Conservation (phyloP, 768 basidiomycete genomes). For the Boletus subparvulus region DNA sequence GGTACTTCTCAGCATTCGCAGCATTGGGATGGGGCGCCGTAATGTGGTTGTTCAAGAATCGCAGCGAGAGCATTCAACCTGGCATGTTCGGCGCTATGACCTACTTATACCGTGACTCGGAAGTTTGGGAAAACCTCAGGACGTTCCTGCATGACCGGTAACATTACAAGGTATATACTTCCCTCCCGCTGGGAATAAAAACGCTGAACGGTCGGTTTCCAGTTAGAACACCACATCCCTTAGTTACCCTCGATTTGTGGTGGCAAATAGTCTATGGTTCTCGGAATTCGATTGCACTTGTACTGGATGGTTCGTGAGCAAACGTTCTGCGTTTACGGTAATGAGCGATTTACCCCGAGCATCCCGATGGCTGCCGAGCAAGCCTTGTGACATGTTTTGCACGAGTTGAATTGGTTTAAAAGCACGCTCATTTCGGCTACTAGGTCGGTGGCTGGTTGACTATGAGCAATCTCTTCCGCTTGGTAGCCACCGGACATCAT, state of each 20-base stretch:
- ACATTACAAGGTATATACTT: conserved; percentile 10
- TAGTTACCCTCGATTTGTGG: conserved; percentile 24
- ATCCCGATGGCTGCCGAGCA: conserved; percentile 65
- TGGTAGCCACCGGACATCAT: background rate
- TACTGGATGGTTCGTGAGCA: conserved; percentile 43
- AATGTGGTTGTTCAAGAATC: conserved; percentile 93
- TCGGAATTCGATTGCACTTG: conserved; percentile 57
- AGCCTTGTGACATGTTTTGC: conserved; percentile 57
- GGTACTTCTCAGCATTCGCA: conserved; percentile 84
- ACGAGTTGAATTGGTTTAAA: conserved; percentile 44
- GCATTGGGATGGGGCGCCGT: conserved; percentile 92
- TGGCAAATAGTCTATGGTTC: conserved; percentile 48
- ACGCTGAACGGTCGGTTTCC: background rate
- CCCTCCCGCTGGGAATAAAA: background rate
- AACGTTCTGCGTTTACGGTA: background rate
- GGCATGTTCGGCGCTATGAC: conserved; percentile 97
- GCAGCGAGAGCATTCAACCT: conserved; percentile 88
- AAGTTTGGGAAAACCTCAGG: conserved; percentile 76
- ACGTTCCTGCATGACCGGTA: conserved; percentile 89
- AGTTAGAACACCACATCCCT: conserved; percentile 7
- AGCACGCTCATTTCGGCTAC: conserved; percentile 65
- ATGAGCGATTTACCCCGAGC: conserved; percentile 51
- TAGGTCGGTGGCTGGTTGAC: conserved; percentile 56
- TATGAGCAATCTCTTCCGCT: conserved; percentile 7
- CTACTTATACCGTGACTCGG: conserved; percentile 93